phyloP scores from a whole-genome alignment of 257 asterid genomes.

The Lycium ferocissimum region DNA sequence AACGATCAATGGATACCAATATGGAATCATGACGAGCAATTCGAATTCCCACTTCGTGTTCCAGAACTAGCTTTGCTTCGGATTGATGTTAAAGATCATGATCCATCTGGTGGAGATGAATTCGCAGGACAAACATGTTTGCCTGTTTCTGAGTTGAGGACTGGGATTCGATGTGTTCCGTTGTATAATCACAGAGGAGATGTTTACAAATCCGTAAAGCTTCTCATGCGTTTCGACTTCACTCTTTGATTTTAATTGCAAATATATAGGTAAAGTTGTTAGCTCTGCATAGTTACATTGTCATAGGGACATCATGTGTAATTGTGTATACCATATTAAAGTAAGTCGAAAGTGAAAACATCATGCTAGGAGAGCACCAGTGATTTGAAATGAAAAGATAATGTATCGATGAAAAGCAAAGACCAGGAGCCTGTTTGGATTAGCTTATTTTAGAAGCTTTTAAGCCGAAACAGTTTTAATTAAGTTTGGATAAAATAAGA shows the following conservation, averaged over 20 bases:
- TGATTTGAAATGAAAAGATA: no score
- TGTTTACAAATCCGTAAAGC: conserved; percentile 24
- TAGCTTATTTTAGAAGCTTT: no score
- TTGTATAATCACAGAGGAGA: conserved; percentile 32
- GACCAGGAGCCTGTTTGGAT: no score
- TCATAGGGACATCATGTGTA: no score
- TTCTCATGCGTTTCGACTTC: conserved; percentile 35
- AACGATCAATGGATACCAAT: conserved; percentile 34
- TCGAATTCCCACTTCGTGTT: conserved; percentile 28
- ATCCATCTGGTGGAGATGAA: conserved; percentile 32
- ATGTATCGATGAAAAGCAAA: no score
- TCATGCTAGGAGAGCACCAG: no score
- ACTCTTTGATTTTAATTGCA: not conserved
- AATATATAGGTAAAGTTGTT: not conserved
- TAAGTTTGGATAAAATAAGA: no score
- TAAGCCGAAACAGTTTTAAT: no score
- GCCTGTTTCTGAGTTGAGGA: conserved; percentile 32
- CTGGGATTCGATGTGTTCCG: conserved; percentile 37
- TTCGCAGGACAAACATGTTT: conserved; percentile 40
- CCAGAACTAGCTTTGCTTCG: conserved; percentile 40
- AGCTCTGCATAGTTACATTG: no score
- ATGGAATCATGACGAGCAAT: conserved; percentile 28
- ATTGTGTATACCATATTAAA: no score
- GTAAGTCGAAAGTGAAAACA: no score
- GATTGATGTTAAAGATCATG: conserved; percentile 33